Percentiles rank a stretch among this genome's conserved stretches.
Evolutionary conservation across 176 grass and related monocot genomes (phyloP).

Genomic region (Phoenix roebelenii): DNA sequence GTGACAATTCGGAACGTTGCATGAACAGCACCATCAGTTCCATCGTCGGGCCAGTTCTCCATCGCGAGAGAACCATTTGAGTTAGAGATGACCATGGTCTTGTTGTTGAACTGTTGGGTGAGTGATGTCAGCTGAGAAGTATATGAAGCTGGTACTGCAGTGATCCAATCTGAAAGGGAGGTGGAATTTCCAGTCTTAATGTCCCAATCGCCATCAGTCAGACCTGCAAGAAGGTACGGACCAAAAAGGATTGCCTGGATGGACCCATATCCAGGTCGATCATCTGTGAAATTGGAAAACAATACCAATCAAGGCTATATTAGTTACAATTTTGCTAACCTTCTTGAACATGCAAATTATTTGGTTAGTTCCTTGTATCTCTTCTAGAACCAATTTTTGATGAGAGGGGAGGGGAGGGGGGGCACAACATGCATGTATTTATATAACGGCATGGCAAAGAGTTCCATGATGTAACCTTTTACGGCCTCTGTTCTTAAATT

Average conservation of each 20-base stretch:
- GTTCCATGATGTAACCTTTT: conserved; percentile 44
- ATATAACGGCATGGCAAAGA: too few species aligned
- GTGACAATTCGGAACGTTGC: conserved; percentile 49
- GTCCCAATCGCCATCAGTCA: conserved; percentile 69
- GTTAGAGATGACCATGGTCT: conserved; percentile 42
- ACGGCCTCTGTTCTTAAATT: conserved; percentile 55
- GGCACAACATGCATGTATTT: too few species aligned
- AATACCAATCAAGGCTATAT: background rate
- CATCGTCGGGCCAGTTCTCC: conserved; percentile 41
- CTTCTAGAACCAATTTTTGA: too few species aligned
- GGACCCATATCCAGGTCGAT: conserved; percentile 47
- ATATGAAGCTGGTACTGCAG: conserved; percentile 40
- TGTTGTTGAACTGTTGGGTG: conserved; percentile 27
- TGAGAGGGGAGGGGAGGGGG: too few species aligned
- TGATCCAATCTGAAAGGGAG: conserved; percentile 56
- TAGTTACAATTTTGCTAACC: background rate
- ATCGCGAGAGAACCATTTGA: conserved; percentile 54
- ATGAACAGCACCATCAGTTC: conserved; percentile 46
- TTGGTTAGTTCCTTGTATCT: too few species aligned
- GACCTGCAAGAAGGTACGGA: conserved; percentile 74
- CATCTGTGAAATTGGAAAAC: conserved; percentile 43
- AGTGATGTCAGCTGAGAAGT: conserved; percentile 60
- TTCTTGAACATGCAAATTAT: too few species aligned
- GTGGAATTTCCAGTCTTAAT: conserved; percentile 31
- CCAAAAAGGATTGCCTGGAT: conserved; percentile 77